These are phyloP conservation scores for Zalaria obscura DNA, from an alignment of 2,329 filamentous ascomycete species.

Conservation along the genomic window DNA sequence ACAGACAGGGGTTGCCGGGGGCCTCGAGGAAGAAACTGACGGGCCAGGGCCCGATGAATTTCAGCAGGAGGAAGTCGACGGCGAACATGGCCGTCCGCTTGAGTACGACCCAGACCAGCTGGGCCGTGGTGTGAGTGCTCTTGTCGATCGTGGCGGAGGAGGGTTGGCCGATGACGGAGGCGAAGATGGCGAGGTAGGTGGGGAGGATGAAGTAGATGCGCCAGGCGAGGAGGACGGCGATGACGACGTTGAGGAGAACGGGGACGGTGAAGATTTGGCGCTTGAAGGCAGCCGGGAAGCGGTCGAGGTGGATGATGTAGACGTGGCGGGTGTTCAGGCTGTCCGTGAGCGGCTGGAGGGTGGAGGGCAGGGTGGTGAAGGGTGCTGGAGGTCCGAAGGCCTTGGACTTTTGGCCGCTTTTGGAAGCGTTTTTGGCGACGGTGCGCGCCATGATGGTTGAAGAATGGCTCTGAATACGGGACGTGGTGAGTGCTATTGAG, in stretches of 20 bases:
- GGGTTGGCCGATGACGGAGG: slow-evolving; percentile 48
- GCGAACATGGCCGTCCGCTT: slow-evolving; percentile 52
- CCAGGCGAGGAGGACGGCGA: slow-evolving; percentile 50
- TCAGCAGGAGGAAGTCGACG: slow-evolving; percentile 50
- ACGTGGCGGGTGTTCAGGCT: slow-evolving; percentile 54
- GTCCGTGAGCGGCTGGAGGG: slow-evolving; percentile 51
- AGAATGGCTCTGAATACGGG: not conserved
- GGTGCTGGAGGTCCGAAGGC: slow-evolving; percentile 27
- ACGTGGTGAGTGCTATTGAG: no score
- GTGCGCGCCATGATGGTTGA: slow-evolving; percentile 4
- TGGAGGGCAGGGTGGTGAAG: slow-evolving; percentile 51
- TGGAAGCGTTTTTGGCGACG: not conserved
- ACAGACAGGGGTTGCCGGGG: slow-evolving; percentile 50
- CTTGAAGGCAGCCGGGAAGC: slow-evolving; percentile 55
- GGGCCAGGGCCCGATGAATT: slow-evolving; percentile 32
- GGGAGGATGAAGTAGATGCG: slow-evolving; percentile 56
- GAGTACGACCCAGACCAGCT: slow-evolving; percentile 42
- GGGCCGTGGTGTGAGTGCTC: slow-evolving; percentile 38
- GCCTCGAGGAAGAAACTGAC: slow-evolving; percentile 43
- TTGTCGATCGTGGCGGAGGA: slow-evolving; percentile 55
- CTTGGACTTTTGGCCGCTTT: slow-evolving; percentile 4
- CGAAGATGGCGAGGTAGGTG: slow-evolving; percentile 56
- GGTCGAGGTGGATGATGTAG: slow-evolving; percentile 77
- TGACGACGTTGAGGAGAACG: slow-evolving; percentile 56
- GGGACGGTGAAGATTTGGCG: slow-evolving; percentile 72